phyloP scores from a whole-genome alignment of 805 yeast species.

The Teunomyces stri region DNA sequence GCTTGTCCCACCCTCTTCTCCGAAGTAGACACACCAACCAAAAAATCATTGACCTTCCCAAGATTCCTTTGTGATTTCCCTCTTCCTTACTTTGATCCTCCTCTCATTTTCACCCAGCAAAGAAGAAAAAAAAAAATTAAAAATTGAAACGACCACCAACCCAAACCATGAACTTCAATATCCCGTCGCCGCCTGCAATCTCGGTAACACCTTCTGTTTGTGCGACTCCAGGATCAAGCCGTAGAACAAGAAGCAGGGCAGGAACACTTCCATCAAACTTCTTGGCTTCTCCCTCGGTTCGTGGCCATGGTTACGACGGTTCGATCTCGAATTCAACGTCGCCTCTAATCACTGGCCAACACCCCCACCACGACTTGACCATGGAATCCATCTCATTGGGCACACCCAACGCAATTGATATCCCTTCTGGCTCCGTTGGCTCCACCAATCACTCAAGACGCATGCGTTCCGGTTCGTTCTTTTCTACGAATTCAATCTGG shows the following conservation, averaged over 20 bases:
- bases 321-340: constrained; percentile 9
- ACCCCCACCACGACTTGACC: constrained; percentile 6
- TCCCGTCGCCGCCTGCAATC: constrained; percentile 32
- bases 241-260: constrained; percentile 60
- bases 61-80: neutral
- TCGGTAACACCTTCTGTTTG: constrained; percentile 28
- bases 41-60: neutral
- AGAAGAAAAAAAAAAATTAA: neutral
- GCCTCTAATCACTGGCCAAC: constrained; percentile 5
- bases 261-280: constrained; percentile 76
- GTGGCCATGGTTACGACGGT: neutral
- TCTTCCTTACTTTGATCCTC: too few species aligned
- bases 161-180: constrained; percentile 6
- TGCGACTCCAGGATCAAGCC: constrained; percentile 7
- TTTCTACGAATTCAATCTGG: constrained; percentile 56
- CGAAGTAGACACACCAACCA: too few species aligned
- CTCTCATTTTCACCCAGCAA: neutral
- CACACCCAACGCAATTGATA: constrained; percentile 17
- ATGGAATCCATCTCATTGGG: constrained; percentile 20
- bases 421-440: constrained; percentile 15
- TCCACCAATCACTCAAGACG: constrained; percentile 28
- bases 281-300: constrained; percentile 12
- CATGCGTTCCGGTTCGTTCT: constrained; percentile 56
- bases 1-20: too few species aligned
- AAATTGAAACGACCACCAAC: neutral